Percentiles rank a stretch among this genome's conserved stretches.
Conservation (phyloP, 768 basidiomycete species). For the Boletus tomentosulus region DNA sequence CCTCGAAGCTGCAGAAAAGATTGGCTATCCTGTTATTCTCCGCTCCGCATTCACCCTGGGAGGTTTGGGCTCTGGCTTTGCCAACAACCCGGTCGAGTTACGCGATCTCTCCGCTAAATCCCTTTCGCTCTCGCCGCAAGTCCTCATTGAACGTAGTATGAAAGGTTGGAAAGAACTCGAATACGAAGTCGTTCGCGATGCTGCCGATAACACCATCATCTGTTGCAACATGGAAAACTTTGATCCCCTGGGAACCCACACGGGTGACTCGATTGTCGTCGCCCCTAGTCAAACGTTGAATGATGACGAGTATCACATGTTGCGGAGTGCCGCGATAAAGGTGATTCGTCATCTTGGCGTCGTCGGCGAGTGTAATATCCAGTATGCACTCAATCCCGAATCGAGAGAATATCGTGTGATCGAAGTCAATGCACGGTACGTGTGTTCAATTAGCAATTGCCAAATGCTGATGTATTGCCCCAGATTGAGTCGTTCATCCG, state of each 20-base stretch:
- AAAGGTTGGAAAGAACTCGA: constrained; percentile 99
- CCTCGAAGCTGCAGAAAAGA: constrained; percentile 81
- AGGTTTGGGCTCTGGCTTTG: constrained; percentile 97
- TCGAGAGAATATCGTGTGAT: constrained; percentile 97
- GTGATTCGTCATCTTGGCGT: constrained; percentile 89
- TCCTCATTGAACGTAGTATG: constrained; percentile 95
- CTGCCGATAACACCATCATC: constrained; percentile 98
- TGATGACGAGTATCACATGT: constrained; percentile 98
- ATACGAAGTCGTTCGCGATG: constrained; percentile 98
- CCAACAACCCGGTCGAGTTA: constrained; percentile 89
- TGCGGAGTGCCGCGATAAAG: constrained; percentile 96
- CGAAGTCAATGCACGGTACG: constrained; percentile 89
- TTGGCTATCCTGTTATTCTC: constrained; percentile 96
- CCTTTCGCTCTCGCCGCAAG: constrained; percentile 88
- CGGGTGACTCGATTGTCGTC: constrained; percentile 98
- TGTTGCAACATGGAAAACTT: constrained; percentile 99
- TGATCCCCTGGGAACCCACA: constrained; percentile 97
- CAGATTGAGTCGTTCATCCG: constrained; percentile 82
- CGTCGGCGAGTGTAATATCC: constrained; percentile 94
- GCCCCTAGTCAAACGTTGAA: constrained; percentile 97
- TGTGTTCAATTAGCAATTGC: not conserved
- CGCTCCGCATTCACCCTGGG: constrained; percentile 97
- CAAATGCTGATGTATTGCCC: constrained; percentile 1
- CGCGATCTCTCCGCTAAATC: constrained; percentile 91
- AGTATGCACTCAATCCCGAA: constrained; percentile 93